A percentile compares a stretch with the other conserved stretches of the same genome.
These are phyloP conservation scores for Cyathus olla DNA, from an alignment of 1,284 basidiomycete genomes.

Conservation along the genomic window DNA sequence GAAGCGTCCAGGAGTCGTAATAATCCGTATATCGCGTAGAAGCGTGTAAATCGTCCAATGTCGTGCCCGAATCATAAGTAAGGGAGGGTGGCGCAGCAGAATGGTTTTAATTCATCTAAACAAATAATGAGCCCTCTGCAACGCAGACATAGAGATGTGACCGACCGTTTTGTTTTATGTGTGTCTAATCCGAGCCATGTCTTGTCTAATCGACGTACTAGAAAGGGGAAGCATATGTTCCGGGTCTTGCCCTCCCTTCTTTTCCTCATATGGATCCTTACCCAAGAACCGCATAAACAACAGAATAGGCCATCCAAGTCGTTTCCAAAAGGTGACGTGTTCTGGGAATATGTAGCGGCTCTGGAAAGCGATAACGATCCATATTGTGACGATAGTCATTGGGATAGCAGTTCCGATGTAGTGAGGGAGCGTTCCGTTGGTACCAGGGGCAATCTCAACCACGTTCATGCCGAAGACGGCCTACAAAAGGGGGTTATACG, in stretches of 20 bases:
- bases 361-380: constrained; percentile 49
- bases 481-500: constrained; percentile 18
- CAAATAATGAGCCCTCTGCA: too few relatives aligned
- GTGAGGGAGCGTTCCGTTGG: constrained; percentile 38
- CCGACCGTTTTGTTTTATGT: background rate
- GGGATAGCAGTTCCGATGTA: constrained; percentile 44
- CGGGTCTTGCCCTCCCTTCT: background rate
- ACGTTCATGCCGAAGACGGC: constrained; percentile 50
- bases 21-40: too few relatives aligned
- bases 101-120: too few relatives aligned
- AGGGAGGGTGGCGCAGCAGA: too few relatives aligned
- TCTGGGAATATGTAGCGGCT: constrained; percentile 27
- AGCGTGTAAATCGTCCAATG: too few relatives aligned
- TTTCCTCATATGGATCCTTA: constrained; percentile 7
- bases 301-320: constrained; percentile 5
- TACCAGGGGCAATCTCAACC: constrained; percentile 28
- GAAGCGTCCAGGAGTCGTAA: too few relatives aligned
- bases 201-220: background rate
- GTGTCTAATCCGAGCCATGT: background rate
- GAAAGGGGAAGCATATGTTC: background rate
- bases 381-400: constrained; percentile 44
- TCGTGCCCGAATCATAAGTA: too few relatives aligned
- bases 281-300: background rate
- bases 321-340: background rate
- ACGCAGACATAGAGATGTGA: too few relatives aligned